These are phyloP conservation scores for Talaromyces islandicus DNA, from an alignment of 2,329 filamentous ascomycete genomes.

Conservation along the genomic window DNA sequence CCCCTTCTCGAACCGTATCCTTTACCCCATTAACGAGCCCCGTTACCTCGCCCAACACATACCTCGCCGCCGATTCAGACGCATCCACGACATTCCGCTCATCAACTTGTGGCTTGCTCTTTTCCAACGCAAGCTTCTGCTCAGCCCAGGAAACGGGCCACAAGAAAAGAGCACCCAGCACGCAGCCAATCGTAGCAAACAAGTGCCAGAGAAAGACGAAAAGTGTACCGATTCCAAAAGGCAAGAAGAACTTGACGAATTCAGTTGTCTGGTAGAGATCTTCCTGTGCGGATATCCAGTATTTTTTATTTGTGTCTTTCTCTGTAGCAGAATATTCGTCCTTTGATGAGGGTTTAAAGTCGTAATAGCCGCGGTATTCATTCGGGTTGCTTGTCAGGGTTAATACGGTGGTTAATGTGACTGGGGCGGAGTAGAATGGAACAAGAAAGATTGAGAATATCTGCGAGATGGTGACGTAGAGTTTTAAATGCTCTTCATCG, in stretches of 20 bases:
- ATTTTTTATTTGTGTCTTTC: constrained; percentile 29
- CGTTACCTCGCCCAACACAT: not conserved
- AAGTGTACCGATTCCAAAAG: constrained; percentile 51
- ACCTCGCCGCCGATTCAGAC: not conserved
- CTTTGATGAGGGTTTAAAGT: constrained; percentile 13
- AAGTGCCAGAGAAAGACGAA: constrained; percentile 60
- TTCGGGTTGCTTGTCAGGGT: constrained; percentile 49
- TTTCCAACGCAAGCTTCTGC: constrained; percentile 25
- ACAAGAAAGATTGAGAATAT: constrained; percentile 71
- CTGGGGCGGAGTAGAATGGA: constrained; percentile 65
- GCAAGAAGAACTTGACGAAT: constrained; percentile 65
- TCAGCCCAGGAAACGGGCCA: constrained; percentile 48
- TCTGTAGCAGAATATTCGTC: constrained; percentile 15
- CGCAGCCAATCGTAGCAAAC: constrained; percentile 58
- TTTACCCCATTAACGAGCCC: not conserved
- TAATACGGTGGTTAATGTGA: constrained; percentile 63
- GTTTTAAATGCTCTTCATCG: constrained; percentile 58
- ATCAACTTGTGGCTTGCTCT: not conserved
- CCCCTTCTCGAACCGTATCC: not conserved
- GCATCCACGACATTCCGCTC: constrained; percentile 7
- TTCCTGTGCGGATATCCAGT: constrained; percentile 70
- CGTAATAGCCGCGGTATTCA: constrained; percentile 18
- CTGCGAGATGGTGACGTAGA: constrained; percentile 71
- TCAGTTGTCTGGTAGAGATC: constrained; percentile 77
- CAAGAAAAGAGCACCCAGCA: constrained; percentile 50